phyloP scores from a whole-genome alignment of 2,329 filamentous ascomycete species.

The Arthrocladium fulminans region DNA sequence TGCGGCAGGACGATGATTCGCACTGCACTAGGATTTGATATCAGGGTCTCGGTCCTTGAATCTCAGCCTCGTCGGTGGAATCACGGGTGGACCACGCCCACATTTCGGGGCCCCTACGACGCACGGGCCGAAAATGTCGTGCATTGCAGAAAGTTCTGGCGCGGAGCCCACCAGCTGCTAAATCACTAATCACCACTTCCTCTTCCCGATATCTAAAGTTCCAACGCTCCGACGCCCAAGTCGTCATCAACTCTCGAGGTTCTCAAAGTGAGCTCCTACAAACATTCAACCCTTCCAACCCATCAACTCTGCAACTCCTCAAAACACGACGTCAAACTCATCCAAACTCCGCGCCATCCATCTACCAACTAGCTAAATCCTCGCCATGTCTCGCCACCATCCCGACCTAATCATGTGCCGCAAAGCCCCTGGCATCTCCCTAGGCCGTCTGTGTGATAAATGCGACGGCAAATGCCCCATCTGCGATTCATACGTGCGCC shows the following conservation, averaged over 20 bases:
- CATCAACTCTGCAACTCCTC: neutral
- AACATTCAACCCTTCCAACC: neutral
- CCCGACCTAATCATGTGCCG: constrained; percentile 99
- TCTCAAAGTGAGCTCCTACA: too few relatives aligned
- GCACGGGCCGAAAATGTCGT: neutral
- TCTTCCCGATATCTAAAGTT: neutral
- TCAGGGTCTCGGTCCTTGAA: neutral
- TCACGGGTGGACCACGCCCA: neutral
- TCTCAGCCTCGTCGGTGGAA: constrained; percentile 1
- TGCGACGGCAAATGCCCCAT: constrained; percentile 99
- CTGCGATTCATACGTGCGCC: constrained; percentile 97
- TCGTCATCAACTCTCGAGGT: too few relatives aligned
- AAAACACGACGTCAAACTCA: neutral
- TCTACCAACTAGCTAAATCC: neutral
- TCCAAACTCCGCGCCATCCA: neutral
- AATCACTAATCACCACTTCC: neutral
- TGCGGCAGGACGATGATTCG: constrained; percentile 1
- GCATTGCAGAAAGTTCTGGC: neutral
- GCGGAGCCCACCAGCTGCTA: neutral
- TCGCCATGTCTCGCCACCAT: constrained; percentile 81
- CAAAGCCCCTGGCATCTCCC: constrained; percentile 94
- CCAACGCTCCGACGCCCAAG: too few relatives aligned
- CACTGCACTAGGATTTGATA: neutral
- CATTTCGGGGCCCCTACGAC: neutral
- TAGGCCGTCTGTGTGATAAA: constrained; percentile 98